phyloP scores from a whole-genome alignment of 352 stramenopile species.

The Phytophthora europaea region DNA sequence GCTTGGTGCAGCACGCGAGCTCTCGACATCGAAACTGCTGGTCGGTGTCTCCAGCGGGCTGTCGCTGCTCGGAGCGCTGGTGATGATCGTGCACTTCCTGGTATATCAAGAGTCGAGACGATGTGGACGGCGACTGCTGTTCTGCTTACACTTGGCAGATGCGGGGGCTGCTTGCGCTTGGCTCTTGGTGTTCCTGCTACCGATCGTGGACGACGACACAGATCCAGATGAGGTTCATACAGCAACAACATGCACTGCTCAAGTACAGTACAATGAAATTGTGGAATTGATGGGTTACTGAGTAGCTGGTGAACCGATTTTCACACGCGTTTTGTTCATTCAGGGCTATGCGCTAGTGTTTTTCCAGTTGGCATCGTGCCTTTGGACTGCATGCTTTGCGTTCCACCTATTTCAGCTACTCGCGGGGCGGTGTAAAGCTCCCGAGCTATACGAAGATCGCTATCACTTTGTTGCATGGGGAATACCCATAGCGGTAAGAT shows the following conservation, averaged over 20 bases:
- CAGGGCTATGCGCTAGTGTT: constrained; percentile 77
- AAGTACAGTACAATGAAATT: constrained; percentile 47
- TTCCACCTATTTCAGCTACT: constrained; percentile 84
- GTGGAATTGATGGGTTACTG: neutral
- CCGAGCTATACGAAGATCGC: constrained; percentile 73
- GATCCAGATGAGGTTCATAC: constrained; percentile 1
- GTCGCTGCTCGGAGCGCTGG: constrained; percentile 55
- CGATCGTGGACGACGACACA: constrained; percentile 13
- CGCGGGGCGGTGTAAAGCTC: constrained; percentile 50
- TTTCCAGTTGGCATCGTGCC: constrained; percentile 70
- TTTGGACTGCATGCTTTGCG: constrained; percentile 83
- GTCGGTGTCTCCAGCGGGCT: constrained; percentile 49
- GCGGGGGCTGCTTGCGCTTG: constrained; percentile 55
- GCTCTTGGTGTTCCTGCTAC: constrained; percentile 61
- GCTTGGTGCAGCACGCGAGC: constrained; percentile 31
- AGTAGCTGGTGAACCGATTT: neutral
- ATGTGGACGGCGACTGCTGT: constrained; percentile 68
- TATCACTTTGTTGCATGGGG: constrained; percentile 82
- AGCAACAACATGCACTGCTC: constrained; percentile 39
- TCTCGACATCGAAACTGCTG: constrained; percentile 53
- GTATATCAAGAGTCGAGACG: constrained; percentile 71
- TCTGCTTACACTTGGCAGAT: constrained; percentile 76
- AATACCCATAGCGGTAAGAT: constrained; percentile 52
- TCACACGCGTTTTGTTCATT: neutral
- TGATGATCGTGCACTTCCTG: constrained; percentile 70